These are phyloP conservation scores for Syzygium aqueum DNA, from an alignment of 345 rosid species.

Conservation along the genomic window DNA sequence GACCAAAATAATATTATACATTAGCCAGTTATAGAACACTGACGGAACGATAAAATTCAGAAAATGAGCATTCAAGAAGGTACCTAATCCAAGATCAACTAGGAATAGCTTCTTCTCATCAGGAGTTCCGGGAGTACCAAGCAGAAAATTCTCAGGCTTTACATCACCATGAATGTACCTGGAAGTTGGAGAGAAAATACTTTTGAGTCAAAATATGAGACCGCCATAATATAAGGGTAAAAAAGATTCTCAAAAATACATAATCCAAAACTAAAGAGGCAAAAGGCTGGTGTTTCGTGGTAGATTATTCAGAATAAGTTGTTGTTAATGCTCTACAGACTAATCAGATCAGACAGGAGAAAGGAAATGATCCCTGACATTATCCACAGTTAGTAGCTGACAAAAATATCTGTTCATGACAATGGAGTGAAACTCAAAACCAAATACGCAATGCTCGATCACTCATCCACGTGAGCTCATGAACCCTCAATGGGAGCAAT, in stretches of 20 bases:
- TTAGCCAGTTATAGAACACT: not conserved
- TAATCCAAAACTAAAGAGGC: not conserved
- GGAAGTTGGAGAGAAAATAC: not conserved
- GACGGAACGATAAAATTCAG: not conserved
- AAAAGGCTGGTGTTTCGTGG: not conserved
- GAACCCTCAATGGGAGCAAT: not conserved
- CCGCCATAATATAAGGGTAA: not conserved
- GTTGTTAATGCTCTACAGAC: not conserved
- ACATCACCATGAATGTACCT: conserved; percentile 45
- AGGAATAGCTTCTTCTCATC: conserved; percentile 34
- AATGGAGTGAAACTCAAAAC: not conserved
- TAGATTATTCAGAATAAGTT: not conserved
- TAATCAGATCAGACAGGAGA: not conserved
- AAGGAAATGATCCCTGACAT: not conserved
- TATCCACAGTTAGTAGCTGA: not conserved
- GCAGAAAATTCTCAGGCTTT: conserved; percentile 41
- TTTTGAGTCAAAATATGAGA: not conserved
- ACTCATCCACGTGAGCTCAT: not conserved
- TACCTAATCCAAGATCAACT: conserved; percentile 31
- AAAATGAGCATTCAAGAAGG: not conserved
- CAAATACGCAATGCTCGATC: not conserved
- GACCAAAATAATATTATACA: not conserved
- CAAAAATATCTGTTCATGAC: not conserved
- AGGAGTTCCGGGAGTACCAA: conserved; percentile 26
- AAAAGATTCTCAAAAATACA: not conserved